Evolutionary conservation across 768 basidiomycete species (phyloP), one percentile per base, ranked within the genome.

Genomic region (Mycena polygramma): DNA sequence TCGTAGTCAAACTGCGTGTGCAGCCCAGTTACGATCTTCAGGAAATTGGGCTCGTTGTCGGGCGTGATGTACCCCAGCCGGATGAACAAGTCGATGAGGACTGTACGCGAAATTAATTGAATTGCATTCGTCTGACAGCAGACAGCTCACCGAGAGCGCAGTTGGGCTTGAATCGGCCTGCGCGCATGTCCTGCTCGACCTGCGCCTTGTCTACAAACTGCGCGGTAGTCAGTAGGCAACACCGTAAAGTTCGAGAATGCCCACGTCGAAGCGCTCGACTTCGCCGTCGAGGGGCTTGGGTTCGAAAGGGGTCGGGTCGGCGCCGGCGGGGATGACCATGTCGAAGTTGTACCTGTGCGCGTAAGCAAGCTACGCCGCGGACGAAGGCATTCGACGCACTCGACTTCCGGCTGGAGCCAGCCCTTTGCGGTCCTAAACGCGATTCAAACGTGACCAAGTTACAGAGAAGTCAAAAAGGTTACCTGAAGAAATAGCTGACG

Each of bases 251-350:
- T 11, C 41, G 54, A 4, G 37, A 22, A 26, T 11, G 75, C 86
- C 61, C 64, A 96, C 96, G 83, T 95, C 90, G 74, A 99, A 99
- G 1, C 88, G 91, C 77, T 98, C 96, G 2, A 98, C 98, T 77
- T 99, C 98, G 30, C 95, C 96, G 73, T 99, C 98, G 24, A 89
- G 83, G 0, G 96, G 95, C 60, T 85, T 85, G 9, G 94, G 95
- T 55, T 84, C 83, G 71, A 92, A 89, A 20, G 84, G 80, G 17
- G 83, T 79, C 20, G 86, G 77, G 72, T 89, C 85, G 17, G 75
- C 76, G 39, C 79, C 81, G 7, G 82, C 71, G 0, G 95, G 95
- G 24, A 98, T 86, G 57, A 81, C 79, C 57, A 98, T 83, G 75
- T 98, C 95, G 75, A 96, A 99, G 26, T 92, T 83, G 77, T 94